phyloP scores from a whole-genome alignment of 2,329 filamentous ascomycete genomes.

The Epichloe sibirici region DNA sequence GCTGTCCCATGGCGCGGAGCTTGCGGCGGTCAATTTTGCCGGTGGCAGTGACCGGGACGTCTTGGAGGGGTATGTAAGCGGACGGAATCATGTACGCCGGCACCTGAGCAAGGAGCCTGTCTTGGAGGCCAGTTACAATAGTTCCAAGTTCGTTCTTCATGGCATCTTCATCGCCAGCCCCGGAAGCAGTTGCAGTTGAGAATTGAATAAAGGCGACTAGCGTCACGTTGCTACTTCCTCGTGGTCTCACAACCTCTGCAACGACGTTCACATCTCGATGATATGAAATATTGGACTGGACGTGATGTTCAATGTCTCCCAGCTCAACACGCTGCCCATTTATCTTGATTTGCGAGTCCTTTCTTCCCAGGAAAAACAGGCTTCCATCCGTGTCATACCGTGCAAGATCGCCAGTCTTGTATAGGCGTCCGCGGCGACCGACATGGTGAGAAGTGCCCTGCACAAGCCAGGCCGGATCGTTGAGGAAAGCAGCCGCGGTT shows the following conservation, averaged over 20 bases:
- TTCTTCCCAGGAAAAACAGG: slow-evolving; percentile 23
- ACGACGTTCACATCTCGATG: slow-evolving; percentile 21
- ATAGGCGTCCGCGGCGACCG: slow-evolving; percentile 20
- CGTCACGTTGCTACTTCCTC: background rate
- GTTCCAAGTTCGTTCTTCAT: background rate
- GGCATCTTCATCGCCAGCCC: background rate
- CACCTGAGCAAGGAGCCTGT: background rate
- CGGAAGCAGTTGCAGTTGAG: background rate
- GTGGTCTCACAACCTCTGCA: slow-evolving; percentile 2
- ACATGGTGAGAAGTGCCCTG: slow-evolving; percentile 14
- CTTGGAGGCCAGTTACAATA: background rate
- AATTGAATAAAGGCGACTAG: slow-evolving; percentile 4
- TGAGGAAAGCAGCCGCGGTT: slow-evolving; percentile 33
- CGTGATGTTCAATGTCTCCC: slow-evolving; percentile 13
- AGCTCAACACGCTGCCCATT: slow-evolving; percentile 38
- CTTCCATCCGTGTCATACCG: slow-evolving; percentile 15
- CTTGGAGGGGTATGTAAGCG: background rate
- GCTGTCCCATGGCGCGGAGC: slow-evolving; percentile 2
- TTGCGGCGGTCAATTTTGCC: slow-evolving; percentile 5
- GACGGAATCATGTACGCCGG: slow-evolving; percentile 5
- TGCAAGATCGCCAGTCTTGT: slow-evolving; percentile 24
- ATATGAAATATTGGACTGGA: slow-evolving; percentile 19
- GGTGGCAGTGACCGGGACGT: slow-evolving; percentile 1
- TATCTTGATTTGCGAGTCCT: slow-evolving; percentile 38
- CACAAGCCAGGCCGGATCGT: slow-evolving; percentile 26